phyloP scores from a whole-genome alignment of 495 filamentous ascomycete species.

The Hypoxylon intermedium region DNA sequence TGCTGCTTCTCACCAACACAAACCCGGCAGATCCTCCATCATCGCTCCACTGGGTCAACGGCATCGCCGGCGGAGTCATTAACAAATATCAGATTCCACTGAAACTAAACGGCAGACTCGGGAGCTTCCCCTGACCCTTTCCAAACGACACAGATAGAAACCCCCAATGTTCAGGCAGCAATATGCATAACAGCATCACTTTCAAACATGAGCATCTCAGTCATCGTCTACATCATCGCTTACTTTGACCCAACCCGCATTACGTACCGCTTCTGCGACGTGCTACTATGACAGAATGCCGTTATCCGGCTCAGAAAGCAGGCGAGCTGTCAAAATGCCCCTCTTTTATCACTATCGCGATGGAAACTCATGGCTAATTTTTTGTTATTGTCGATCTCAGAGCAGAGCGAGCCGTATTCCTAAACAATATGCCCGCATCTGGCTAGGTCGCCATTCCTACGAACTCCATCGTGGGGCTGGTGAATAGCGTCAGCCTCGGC shows the following conservation, averaged over 20 bases:
- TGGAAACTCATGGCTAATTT: not conserved
- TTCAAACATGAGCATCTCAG: slow-evolving; percentile 7
- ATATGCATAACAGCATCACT: slow-evolving; percentile 17
- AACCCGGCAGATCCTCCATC: slow-evolving; percentile 32
- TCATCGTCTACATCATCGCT: slow-evolving; percentile 32
- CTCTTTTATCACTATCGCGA: slow-evolving; percentile 4
- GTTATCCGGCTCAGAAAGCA: slow-evolving; percentile 2
- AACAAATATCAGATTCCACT: slow-evolving; percentile 41
- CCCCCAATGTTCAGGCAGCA: slow-evolving; percentile 33
- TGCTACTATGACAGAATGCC: slow-evolving; percentile 1
- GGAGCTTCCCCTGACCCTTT: slow-evolving; percentile 11
- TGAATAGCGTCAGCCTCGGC: slow-evolving; percentile 28
- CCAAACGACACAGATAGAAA: not conserved
- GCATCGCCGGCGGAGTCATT: slow-evolving; percentile 45
- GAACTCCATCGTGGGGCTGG: slow-evolving; percentile 29
- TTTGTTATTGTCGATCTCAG: not conserved
- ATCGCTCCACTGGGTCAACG: slow-evolving; percentile 34
- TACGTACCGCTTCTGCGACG: slow-evolving; percentile 28
- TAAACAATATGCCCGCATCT: slow-evolving; percentile 21
- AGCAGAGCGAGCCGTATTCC: slow-evolving; percentile 10
- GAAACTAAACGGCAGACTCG: slow-evolving; percentile 21
- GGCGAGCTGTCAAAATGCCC: slow-evolving; percentile 4
- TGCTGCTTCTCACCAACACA: slow-evolving; percentile 30
- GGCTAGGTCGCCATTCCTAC: slow-evolving; percentile 26
- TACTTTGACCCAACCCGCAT: slow-evolving; percentile 17